Conservation (phyloP, 495 filamentous ascomycete species). For the Aspergillus wentii region DNA sequence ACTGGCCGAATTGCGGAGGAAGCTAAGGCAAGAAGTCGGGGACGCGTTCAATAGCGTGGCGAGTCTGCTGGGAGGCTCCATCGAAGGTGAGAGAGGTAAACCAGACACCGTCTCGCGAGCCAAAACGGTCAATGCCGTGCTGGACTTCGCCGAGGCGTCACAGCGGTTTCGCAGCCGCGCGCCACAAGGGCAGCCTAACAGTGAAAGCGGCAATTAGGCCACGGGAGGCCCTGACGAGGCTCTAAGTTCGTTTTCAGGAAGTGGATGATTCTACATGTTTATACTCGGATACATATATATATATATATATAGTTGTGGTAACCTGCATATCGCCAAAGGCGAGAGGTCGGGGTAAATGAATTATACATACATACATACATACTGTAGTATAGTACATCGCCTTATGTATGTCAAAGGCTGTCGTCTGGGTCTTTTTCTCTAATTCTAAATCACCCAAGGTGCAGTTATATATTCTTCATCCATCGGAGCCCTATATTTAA, state of each 20-base stretch:
- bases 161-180: constrained; percentile 23
- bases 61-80: constrained; percentile 19
- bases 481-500: no score
- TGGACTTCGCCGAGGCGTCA: constrained; percentile 28
- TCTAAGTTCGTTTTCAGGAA: constrained; percentile 21
- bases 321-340: constrained; percentile 6
- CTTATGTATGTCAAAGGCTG: no score
- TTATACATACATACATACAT: background rate
- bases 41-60: constrained; percentile 20
- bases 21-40: constrained; percentile 13
- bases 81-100: constrained; percentile 22
- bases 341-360: constrained; percentile 9
- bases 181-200: constrained; percentile 24
- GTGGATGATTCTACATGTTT: constrained; percentile 12
- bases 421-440: no score
- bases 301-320: constrained; percentile 14
- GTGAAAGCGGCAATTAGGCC: constrained; percentile 17
- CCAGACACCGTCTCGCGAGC: constrained; percentile 12
- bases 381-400: background rate
- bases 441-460: no score
- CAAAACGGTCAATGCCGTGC: constrained; percentile 17
- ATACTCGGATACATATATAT: constrained; percentile 11
- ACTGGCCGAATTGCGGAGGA: constrained; percentile 6
- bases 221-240: constrained; percentile 25
- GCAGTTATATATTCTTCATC: no score